A percentile compares a stretch with the other conserved stretches of the same genome.
Evolutionary conservation across 2,329 filamentous ascomycete species (phyloP).

Genomic region (Penicillium sp.): DNA sequence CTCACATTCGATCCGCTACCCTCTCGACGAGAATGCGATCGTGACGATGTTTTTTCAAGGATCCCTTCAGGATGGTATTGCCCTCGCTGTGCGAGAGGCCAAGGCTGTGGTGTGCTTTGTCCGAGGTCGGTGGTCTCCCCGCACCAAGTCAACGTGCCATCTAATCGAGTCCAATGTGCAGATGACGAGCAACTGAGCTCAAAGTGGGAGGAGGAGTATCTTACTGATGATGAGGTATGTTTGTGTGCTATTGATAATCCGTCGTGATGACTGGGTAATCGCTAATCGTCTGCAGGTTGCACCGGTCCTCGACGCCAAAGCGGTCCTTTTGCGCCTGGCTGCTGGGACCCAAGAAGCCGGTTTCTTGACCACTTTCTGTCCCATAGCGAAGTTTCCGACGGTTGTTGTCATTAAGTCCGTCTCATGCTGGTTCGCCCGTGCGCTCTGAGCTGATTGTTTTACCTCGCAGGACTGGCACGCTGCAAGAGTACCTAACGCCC

Average conservation of each 20-base stretch:
- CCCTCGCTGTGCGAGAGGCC: slow-evolving; percentile 67
- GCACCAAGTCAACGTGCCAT: slow-evolving; percentile 11
- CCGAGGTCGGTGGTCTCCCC: slow-evolving; percentile 55
- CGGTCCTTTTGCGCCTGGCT: slow-evolving; percentile 67
- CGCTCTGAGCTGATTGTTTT: slow-evolving; percentile 10
- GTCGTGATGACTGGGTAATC: not conserved
- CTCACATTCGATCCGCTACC: not conserved
- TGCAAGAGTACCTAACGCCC: slow-evolving; percentile 72
- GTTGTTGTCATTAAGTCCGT: slow-evolving; percentile 72
- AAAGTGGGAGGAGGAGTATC: slow-evolving; percentile 69
- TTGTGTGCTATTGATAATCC: slow-evolving; percentile 4
- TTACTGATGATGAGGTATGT: slow-evolving; percentile 53
- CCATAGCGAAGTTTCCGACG: slow-evolving; percentile 73
- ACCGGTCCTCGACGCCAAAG: slow-evolving; percentile 57
- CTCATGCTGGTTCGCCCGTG: not conserved
- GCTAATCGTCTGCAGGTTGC: slow-evolving; percentile 48
- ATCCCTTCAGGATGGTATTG: slow-evolving; percentile 76
- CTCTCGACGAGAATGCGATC: slow-evolving; percentile 7
- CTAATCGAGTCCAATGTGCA: slow-evolving; percentile 34
- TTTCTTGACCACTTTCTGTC: slow-evolving; percentile 79
- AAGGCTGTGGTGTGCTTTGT: slow-evolving; percentile 86
- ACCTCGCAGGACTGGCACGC: slow-evolving; percentile 63
- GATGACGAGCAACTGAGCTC: slow-evolving; percentile 68
- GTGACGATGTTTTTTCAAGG: slow-evolving; percentile 75
- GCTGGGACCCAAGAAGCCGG: slow-evolving; percentile 76